Evolutionary conservation across 805 yeast genomes (phyloP).

Genomic region (Helenozyma baotianmanensis): DNA sequence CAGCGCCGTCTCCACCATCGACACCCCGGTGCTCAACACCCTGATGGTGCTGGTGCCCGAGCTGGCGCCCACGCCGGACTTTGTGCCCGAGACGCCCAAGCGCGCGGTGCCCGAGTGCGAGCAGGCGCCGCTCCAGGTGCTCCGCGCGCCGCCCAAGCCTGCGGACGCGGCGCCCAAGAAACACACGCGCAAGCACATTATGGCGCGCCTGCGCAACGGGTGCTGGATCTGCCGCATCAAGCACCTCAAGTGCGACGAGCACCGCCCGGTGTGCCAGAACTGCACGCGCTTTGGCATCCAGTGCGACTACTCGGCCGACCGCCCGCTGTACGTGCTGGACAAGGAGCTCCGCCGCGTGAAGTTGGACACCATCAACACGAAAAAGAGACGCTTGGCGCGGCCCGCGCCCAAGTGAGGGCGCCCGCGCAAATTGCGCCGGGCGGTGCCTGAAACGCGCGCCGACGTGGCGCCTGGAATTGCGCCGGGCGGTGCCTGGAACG

Average conservation of each 20-base stretch:
- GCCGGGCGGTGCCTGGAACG: not conserved
- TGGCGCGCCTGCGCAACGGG: slow-evolving; percentile 40
- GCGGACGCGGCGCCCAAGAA: slow-evolving; percentile 21
- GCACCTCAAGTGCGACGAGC: slow-evolving; percentile 42
- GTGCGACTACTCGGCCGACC: slow-evolving; percentile 37
- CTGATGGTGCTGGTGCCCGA: slow-evolving; percentile 2
- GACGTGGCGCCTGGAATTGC: too few species aligned
- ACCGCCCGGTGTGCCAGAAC: slow-evolving; percentile 32
- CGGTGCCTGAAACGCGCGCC: not conserved
- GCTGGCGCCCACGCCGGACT: not conserved
- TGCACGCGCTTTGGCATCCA: slow-evolving; percentile 37
- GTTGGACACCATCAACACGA: slow-evolving; percentile 22
- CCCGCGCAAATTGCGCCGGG: not conserved
- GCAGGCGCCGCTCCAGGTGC: not conserved
- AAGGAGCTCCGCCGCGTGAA: slow-evolving; percentile 31
- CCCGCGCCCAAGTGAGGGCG: too few species aligned
- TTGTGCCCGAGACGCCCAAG: not conserved
- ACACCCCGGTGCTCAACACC: slow-evolving; percentile 11
- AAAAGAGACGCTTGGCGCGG: slow-evolving; percentile 7
- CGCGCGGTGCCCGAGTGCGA: not conserved
- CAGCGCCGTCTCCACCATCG: slow-evolving; percentile 12
- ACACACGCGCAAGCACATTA: slow-evolving; percentile 34
- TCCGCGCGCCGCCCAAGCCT: too few species aligned
- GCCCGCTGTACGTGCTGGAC: slow-evolving; percentile 37
- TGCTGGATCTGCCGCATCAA: slow-evolving; percentile 46